phyloP scores from a whole-genome alignment of 2,329 filamentous ascomycete species.

The Neocatenulostroma microsporum region DNA sequence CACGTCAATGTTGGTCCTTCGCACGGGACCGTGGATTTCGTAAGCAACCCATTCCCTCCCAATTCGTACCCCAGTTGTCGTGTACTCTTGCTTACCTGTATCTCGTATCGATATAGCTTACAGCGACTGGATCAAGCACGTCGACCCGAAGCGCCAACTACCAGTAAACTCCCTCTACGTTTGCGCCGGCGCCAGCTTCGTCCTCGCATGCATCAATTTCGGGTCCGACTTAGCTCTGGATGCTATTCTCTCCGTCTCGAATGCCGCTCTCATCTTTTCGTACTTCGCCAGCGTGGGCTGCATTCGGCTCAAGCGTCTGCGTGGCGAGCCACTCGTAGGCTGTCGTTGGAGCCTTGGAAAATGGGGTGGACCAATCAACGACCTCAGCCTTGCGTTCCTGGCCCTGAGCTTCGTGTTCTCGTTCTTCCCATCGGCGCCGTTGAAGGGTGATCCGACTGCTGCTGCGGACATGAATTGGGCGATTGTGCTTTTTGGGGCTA shows the following conservation, averaged over 20 bases:
- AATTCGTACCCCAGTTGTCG: too few relatives aligned
- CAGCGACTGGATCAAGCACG: constrained; percentile 10
- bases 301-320: constrained; percentile 8
- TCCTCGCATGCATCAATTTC: constrained; percentile 28
- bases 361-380: constrained; percentile 10
- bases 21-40: too few relatives aligned
- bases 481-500: background rate
- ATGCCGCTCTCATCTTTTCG: constrained; percentile 3
- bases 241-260: constrained; percentile 28
- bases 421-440: constrained; percentile 9
- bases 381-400: constrained; percentile 9
- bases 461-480: background rate
- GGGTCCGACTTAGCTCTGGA: constrained; percentile 28
- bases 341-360: constrained; percentile 8
- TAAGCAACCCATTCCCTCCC: too few relatives aligned
- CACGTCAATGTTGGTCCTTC: too few relatives aligned
- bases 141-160: constrained; percentile 6
- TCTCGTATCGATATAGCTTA: too few relatives aligned
- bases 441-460: background rate
- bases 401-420: constrained; percentile 10
- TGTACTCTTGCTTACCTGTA: too few relatives aligned
- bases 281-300: constrained; percentile 7
- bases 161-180: constrained; percentile 8
- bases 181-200: constrained; percentile 12
- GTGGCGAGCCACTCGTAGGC: constrained; percentile 3